These are phyloP conservation scores for Exophiala viscosa DNA, from an alignment of 2,329 filamentous ascomycete genomes.

Conservation along the genomic window DNA sequence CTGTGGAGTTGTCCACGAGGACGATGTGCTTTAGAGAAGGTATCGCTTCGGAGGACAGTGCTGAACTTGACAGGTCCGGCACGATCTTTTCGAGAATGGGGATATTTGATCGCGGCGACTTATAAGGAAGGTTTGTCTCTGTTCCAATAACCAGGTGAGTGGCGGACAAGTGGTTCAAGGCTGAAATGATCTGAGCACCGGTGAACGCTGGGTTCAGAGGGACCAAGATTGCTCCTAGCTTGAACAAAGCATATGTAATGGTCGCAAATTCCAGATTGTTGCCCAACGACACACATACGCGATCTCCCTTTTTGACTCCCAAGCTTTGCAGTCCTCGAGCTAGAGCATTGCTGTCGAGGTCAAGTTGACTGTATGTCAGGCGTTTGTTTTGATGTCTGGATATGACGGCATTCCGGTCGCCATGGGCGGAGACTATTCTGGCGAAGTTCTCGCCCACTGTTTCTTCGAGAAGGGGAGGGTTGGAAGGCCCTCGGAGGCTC, in stretches of 20 bases:
- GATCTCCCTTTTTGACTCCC: conserved; percentile 47
- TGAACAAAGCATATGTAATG: conserved; percentile 79
- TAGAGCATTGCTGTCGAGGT: conserved; percentile 45
- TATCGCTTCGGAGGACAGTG: conserved; percentile 55
- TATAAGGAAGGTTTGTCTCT: conserved; percentile 75
- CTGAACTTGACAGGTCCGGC: conserved; percentile 43
- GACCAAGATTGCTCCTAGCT: conserved; percentile 90
- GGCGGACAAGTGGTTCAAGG: conserved; percentile 69
- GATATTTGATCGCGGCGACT: conserved; percentile 58
- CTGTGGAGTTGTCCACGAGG: conserved; percentile 71
- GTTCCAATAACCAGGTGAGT: conserved; percentile 77
- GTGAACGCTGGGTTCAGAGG: conserved; percentile 92
- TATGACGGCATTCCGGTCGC: conserved; percentile 54
- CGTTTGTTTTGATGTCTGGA: conserved; percentile 59
- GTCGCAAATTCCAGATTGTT: conserved; percentile 81
- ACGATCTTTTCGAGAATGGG: conserved; percentile 55
- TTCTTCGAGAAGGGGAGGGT: conserved; percentile 45
- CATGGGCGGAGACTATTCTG: conserved; percentile 41
- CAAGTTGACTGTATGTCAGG: conserved; percentile 72
- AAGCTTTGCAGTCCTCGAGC: conserved; percentile 26
- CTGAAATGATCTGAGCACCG: conserved; percentile 69
- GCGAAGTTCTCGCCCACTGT: conserved; percentile 47
- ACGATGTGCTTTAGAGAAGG: conserved; percentile 69
- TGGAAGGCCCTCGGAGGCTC: conserved; percentile 17
- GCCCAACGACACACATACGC: conserved; percentile 80